Evolutionary conservation across 257 asterid species (phyloP).

Genomic region (Salvia miltiorrhiza): DNA sequence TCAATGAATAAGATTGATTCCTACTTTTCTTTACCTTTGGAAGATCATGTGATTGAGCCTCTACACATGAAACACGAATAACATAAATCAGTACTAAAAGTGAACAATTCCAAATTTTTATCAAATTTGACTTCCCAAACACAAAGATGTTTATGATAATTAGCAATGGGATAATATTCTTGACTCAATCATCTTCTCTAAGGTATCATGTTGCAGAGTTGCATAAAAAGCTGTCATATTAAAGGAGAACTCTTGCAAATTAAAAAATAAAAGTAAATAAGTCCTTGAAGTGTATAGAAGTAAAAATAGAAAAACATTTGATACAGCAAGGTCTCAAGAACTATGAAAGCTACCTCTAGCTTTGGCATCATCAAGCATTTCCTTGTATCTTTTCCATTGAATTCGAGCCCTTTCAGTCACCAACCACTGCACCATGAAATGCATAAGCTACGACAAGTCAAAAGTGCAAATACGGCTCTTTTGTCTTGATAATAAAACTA

Average conservation of each 20-base stretch:
- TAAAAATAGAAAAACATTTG: neutral
- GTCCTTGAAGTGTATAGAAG: neutral
- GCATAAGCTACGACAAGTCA: slow-evolving; percentile 6
- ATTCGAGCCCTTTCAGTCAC: slow-evolving; percentile 75
- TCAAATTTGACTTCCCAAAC: too few species aligned
- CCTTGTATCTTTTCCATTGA: slow-evolving; percentile 74
- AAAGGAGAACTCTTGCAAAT: neutral
- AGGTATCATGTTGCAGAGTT: too few species aligned
- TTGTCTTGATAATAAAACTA: too few species aligned
- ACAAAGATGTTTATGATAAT: too few species aligned
- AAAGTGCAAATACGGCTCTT: neutral
- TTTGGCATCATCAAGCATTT: slow-evolving; percentile 78
- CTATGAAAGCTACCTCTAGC: slow-evolving; percentile 28
- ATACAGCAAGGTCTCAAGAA: neutral
- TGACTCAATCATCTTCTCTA: too few species aligned
- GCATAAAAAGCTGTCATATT: neutral
- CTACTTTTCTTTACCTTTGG: slow-evolving; percentile 29
- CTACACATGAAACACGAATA: slow-evolving; percentile 25
- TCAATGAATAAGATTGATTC: slow-evolving; percentile 24
- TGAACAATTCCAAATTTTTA: neutral
- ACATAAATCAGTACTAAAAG: slow-evolving; percentile 15
- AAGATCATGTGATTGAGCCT: slow-evolving; percentile 31
- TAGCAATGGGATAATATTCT: too few species aligned
- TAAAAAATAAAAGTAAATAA: neutral
- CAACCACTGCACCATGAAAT: slow-evolving; percentile 63